Conservation (phyloP, 2,329 filamentous ascomycete genomes). For the Arthrobotrys conoides region DNA sequence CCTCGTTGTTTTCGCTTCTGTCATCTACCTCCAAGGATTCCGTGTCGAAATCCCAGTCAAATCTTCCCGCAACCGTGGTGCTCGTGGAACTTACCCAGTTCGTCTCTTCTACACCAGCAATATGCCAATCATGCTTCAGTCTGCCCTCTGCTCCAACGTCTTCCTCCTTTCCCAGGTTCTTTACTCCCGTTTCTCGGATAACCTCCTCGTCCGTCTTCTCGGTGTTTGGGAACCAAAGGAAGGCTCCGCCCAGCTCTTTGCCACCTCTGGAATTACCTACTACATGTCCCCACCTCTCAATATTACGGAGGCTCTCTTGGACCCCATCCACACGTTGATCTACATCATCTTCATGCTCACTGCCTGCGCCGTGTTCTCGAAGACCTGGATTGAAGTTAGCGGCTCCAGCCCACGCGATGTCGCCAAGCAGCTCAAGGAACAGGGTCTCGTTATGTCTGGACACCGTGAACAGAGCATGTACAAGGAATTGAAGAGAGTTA, state of each 20-base stretch:
- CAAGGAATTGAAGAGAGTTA: constrained; percentile 99
- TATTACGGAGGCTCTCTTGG: constrained; percentile 95
- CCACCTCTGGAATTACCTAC: constrained; percentile 93
- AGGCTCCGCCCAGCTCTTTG: constrained; percentile 94
- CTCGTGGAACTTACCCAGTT: constrained; percentile 91
- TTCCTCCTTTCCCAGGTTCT: constrained; percentile 99
- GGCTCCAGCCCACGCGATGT: constrained; percentile 97
- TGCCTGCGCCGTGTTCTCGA: constrained; percentile 98
- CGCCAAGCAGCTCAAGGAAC: constrained; percentile 99
- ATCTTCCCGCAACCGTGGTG: constrained; percentile 98
- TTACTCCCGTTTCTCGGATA: constrained; percentile 98
- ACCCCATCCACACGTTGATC: constrained; percentile 94
- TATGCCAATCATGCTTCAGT: constrained; percentile 99
- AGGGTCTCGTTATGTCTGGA: constrained; percentile 98
- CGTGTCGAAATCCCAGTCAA: constrained; percentile 99
- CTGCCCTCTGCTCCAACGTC: constrained; percentile 97
- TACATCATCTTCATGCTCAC: constrained; percentile 99
- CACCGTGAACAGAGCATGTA: constrained; percentile 99
- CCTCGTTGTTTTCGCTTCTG: constrained; percentile 90
- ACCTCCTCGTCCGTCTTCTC: constrained; percentile 95
- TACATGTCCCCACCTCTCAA: constrained; percentile 99
- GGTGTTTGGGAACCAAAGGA: constrained; percentile 99
- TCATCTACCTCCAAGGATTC: constrained; percentile 99
- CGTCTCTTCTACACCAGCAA: constrained; percentile 99
- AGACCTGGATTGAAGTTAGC: constrained; percentile 99